Conservation (phyloP, 2,329 filamentous ascomycete genomes). For the Hypocreales sp. region DNA sequence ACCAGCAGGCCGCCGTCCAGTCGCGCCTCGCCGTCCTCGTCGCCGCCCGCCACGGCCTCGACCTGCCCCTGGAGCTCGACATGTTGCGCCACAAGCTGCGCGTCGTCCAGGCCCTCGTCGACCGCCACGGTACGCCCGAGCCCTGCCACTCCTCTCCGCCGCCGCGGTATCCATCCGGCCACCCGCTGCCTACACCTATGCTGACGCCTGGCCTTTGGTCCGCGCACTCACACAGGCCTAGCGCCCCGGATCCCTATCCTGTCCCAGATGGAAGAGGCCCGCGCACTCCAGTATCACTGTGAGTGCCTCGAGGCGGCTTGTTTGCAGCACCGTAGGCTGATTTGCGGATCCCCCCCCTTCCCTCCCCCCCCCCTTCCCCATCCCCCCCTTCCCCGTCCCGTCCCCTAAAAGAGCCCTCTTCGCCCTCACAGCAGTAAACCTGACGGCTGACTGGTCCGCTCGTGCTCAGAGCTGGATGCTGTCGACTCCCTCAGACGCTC, state of each 20-base stretch:
- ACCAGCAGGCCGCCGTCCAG: slow-evolving; percentile 38
- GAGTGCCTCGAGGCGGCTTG: slow-evolving; percentile 40
- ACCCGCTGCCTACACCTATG: background rate
- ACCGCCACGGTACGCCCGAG: slow-evolving; percentile 28
- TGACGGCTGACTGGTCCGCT: slow-evolving; percentile 1
- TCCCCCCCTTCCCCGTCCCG: too few species aligned
- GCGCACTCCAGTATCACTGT: slow-evolving; percentile 40
- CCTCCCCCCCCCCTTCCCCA: too few species aligned
- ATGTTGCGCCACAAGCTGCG: slow-evolving; percentile 41
- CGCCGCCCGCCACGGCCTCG: slow-evolving; percentile 29
- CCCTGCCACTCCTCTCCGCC: background rate
- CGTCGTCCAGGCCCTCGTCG: slow-evolving; percentile 30
- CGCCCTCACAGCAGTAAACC: background rate
- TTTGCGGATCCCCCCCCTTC: too few species aligned
- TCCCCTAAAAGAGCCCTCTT: too few species aligned
- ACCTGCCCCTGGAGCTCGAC: slow-evolving; percentile 32
- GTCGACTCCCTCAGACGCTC: slow-evolving; percentile 14
- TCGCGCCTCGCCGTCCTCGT: slow-evolving; percentile 32
- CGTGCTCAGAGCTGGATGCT: slow-evolving; percentile 15
- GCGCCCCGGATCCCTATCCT: slow-evolving; percentile 23
- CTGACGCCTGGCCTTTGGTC: slow-evolving; percentile 1
- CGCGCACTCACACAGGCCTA: slow-evolving; percentile 11
- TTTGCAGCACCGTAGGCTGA: slow-evolving; percentile 18
- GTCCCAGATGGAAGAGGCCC: slow-evolving; percentile 41
- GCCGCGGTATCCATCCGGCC: slow-evolving; percentile 2